phyloP scores from a whole-genome alignment of 768 basidiomycete species.

The Boletus rubescentipes region DNA sequence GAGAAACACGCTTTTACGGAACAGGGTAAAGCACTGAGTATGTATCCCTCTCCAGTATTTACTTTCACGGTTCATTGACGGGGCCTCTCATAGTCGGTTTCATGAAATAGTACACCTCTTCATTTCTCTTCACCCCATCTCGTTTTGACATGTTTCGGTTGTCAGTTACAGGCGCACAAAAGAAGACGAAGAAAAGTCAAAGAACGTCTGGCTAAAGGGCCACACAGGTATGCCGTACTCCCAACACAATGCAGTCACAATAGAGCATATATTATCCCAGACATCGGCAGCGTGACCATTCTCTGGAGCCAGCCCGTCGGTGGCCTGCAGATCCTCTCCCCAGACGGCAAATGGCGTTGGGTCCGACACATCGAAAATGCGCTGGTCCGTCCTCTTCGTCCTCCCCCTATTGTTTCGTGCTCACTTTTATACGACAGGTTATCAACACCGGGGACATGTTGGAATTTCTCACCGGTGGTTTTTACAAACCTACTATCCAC shows the following conservation, averaged over 20 bases:
- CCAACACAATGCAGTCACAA: neutral
- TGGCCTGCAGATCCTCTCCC: conserved; percentile 52
- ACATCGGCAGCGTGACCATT: conserved; percentile 54
- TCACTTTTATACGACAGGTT: conserved; percentile 39
- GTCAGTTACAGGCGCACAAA: conserved; percentile 46
- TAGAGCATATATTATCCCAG: conserved; percentile 45
- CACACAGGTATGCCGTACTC: conserved; percentile 43
- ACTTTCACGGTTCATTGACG: conserved; percentile 19
- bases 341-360: conserved; percentile 55
- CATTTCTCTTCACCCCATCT: neutral
- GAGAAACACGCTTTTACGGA: no score
- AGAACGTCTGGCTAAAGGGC: conserved; percentile 58
- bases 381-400: conserved; percentile 35
- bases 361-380: conserved; percentile 57
- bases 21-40: no score
- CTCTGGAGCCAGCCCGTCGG: conserved; percentile 59
- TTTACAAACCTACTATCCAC: conserved; percentile 57
- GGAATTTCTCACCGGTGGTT: conserved; percentile 58
- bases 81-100: conserved; percentile 40
- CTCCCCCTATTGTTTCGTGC: neutral
- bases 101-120: conserved; percentile 31
- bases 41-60: conserved; percentile 25
- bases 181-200: conserved; percentile 50
- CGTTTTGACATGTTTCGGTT: neutral
- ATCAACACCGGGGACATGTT: conserved; percentile 60